phyloP scores from a whole-genome alignment of 805 yeast species.

The Kodamaea neixiangensis region DNA sequence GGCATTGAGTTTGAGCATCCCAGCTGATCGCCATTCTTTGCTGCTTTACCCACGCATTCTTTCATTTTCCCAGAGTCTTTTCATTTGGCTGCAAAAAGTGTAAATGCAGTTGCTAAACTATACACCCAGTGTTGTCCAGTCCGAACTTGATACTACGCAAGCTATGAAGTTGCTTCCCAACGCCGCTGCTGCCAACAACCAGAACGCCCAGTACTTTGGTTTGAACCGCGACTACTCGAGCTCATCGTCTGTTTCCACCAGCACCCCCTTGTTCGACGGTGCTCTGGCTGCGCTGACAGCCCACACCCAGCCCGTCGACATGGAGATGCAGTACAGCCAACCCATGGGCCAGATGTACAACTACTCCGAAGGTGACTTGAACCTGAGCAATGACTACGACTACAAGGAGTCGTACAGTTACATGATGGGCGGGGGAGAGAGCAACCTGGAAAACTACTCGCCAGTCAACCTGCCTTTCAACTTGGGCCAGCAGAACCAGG shows the following conservation, averaged over 20 bases:
- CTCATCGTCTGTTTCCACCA: not conserved
- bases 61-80: not conserved
- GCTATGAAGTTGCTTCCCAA: slow-evolving; percentile 4
- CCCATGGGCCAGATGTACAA: slow-evolving; percentile 1
- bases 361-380: slow-evolving; percentile 1
- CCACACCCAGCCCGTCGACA: slow-evolving; percentile 2
- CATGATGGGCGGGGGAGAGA: slow-evolving; percentile 7
- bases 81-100: slow-evolving; percentile 1
- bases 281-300: slow-evolving; percentile 2
- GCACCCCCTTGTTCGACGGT: slow-evolving; percentile 2
- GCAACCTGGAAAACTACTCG: slow-evolving; percentile 9
- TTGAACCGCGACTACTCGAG: slow-evolving; percentile 3
- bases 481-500: slow-evolving; percentile 1
- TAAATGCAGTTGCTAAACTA: slow-evolving; percentile 3
- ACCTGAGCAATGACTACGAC: slow-evolving; percentile 12
- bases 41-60: not conserved
- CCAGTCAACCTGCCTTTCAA: slow-evolving; percentile 12
- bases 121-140: not conserved
- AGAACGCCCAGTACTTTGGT: slow-evolving; percentile 1
- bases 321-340: slow-evolving; percentile 1
- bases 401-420: slow-evolving; percentile 16
- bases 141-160: slow-evolving; percentile 2
- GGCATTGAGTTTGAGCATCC: not conserved
- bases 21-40: slow-evolving; percentile 2
- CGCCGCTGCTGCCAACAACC: not conserved